Evolutionary conservation across 2,329 filamentous ascomycete genomes (phyloP), one percentile per base, ranked within the genome.

Genomic region (Gliomastix tumulicola): DNA sequence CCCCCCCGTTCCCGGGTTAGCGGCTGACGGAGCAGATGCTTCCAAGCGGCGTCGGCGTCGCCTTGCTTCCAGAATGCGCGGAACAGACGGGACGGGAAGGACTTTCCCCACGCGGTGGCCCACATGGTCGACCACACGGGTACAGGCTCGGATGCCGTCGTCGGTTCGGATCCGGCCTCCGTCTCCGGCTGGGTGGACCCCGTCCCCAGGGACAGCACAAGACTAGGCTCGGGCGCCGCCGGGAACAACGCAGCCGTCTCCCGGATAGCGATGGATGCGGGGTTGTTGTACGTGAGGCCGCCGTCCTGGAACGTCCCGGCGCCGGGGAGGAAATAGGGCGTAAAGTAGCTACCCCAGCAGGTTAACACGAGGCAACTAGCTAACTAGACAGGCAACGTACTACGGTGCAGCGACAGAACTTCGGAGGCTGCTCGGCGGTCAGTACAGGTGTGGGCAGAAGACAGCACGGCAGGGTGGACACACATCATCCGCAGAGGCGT

Each of bases 321-420:
- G 30, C 34, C 22, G 13, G 31, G 9, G 19, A 44, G 40, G 36
- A 27, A 23, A 19, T 37, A 21, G 12, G 34, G 34, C 16, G 27
- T 41, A 32, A 41, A 41, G 20, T 41, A 41, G 30, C 39, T 41
- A 21, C n/a, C n/a, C n/a, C n/a, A n/a, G n/a, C n/a, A n/a, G n/a
- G n/a, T n/a, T n/a, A n/a, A n/a, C n/a, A n/a, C n/a, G n/a, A n/a
- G n/a, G n/a, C n/a, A n/a, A n/a, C n/a, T n/a, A n/a, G n/a, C n/a
- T n/a, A n/a, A n/a, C n/a, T n/a, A n/a, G n/a, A n/a, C n/a, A n/a
- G n/a, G n/a, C n/a, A 22, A 34, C 36, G 38, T 33, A 41, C 39
- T 41, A 41, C 20, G 36, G 39, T 10, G 39, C 39, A 9, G 39
- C 39, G 10, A 32, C 37, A 33, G 21, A 32, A 32, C 38, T 35